Percentiles rank a stretch among this genome's conserved stretches.
These are phyloP conservation scores for Calamus simplicifolius DNA, from an alignment of 176 grass and related monocot genomes.

Conservation along the genomic window DNA sequence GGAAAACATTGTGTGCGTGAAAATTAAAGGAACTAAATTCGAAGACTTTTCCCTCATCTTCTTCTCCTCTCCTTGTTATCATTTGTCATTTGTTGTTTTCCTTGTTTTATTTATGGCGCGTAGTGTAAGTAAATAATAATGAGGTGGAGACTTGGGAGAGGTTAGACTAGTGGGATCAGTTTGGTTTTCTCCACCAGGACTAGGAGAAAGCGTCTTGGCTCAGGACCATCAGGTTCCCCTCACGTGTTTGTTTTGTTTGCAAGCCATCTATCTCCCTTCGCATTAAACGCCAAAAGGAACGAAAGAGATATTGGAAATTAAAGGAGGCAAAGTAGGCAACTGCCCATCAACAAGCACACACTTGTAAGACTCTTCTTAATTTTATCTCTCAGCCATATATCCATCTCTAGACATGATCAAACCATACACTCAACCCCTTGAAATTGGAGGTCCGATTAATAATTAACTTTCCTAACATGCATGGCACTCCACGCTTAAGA, in stretches of 20 bases:
- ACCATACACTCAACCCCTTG: conserved; percentile 9
- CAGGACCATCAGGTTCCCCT: conserved; percentile 1
- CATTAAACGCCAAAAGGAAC: conserved; percentile 12
- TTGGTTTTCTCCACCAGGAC: conserved; percentile 23
- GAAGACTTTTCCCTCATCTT: neutral
- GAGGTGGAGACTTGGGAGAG: neutral
- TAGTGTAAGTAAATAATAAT: neutral
- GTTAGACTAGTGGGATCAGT: neutral
- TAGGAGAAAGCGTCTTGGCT: conserved; percentile 13
- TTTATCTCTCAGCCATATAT: conserved; percentile 5
- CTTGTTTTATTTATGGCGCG: neutral
- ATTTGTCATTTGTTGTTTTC: neutral
- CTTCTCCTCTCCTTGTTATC: neutral
- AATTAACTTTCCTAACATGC: conserved; percentile 22
- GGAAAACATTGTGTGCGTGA: neutral
- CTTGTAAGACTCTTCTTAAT: neutral
- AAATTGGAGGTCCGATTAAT: neutral
- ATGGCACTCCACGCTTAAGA: conserved; percentile 21
- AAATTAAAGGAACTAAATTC: neutral
- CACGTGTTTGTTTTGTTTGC: conserved; percentile 2
- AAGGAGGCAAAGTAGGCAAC: conserved; percentile 8
- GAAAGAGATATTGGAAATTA: conserved; percentile 5
- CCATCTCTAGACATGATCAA: conserved; percentile 14
- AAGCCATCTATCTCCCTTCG: conserved; percentile 1
- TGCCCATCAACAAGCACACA: neutral